Percentiles rank a stretch among this genome's conserved stretches.
Evolutionary conservation across 2,329 filamentous ascomycete genomes (phyloP).

Genomic region (Podosphaera fusca): DNA sequence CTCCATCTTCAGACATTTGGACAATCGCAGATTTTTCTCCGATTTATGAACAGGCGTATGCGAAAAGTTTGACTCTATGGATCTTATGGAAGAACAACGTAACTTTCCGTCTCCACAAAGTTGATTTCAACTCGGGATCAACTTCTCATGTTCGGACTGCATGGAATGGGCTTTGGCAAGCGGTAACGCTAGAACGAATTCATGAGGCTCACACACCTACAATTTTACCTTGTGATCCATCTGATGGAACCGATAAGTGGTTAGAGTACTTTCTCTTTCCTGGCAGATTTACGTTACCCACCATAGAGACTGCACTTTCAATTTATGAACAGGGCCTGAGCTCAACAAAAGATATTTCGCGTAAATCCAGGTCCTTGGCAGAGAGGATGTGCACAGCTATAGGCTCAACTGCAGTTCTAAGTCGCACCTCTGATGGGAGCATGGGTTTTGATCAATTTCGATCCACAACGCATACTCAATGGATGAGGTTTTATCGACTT

Average conservation of each 20-base stretch:
- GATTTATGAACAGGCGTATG: conserved; percentile 25
- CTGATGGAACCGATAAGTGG: conserved; percentile 66
- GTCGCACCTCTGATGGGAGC: conserved; percentile 34
- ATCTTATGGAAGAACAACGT: conserved; percentile 70
- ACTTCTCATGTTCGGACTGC: conserved; percentile 12
- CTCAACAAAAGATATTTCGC: conserved; percentile 19
- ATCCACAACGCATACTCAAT: conserved; percentile 54
- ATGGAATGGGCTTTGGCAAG: conserved; percentile 49
- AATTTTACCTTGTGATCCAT: conserved; percentile 38
- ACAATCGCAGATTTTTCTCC: conserved; percentile 56
- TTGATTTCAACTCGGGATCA: conserved; percentile 41
- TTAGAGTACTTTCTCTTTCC: conserved; percentile 62
- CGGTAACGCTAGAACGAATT: conserved; percentile 37
- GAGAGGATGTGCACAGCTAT: conserved; percentile 57
- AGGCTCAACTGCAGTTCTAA: conserved; percentile 42
- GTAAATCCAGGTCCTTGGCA: conserved; percentile 34
- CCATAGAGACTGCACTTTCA: conserved; percentile 59
- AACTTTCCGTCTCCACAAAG: conserved; percentile 47
- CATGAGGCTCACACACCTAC: conserved; percentile 28
- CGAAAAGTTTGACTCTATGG: conserved; percentile 42
- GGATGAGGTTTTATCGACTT: conserved; percentile 74
- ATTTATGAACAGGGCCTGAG: conserved; percentile 51
- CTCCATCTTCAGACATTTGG: conserved; percentile 54
- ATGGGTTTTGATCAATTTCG: conserved; percentile 60
- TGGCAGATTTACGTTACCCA: conserved; percentile 55